Evolutionary conservation across 805 yeast species (phyloP).

Genomic region (Candida nanaspora): DNA sequence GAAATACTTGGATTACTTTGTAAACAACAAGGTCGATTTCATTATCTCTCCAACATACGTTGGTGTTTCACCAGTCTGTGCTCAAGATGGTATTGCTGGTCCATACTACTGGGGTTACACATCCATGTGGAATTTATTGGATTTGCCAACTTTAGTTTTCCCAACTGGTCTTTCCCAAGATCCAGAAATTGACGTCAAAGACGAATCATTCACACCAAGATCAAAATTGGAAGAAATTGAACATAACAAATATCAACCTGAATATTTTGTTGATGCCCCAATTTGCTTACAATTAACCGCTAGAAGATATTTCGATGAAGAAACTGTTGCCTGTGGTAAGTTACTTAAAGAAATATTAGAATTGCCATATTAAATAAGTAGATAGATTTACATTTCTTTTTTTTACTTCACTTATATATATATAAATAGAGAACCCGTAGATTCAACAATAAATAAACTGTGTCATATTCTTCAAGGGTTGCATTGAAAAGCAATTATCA

Average conservation of each 20-base stretch:
- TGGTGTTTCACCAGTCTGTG: constrained; percentile 66
- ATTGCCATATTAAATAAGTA: not conserved
- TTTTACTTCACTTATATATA: not conserved
- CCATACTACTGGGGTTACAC: constrained; percentile 79
- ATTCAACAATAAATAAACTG: too few relatives aligned
- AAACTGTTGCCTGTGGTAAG: constrained; percentile 33
- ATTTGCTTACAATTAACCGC: constrained; percentile 47
- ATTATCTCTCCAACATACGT: constrained; percentile 62
- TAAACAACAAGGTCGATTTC: constrained; percentile 52
- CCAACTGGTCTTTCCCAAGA: constrained; percentile 60
- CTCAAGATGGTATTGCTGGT: constrained; percentile 31
- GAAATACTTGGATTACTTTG: constrained; percentile 47
- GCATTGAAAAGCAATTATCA: too few relatives aligned
- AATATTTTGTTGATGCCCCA: constrained; percentile 44
- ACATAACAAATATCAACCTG: constrained; percentile 39
- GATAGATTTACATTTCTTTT: not conserved
- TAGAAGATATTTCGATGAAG: constrained; percentile 51
- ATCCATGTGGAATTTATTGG: constrained; percentile 63
- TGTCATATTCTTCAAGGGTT: too few relatives aligned
- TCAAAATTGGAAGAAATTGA: constrained; percentile 42
- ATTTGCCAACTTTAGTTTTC: constrained; percentile 58
- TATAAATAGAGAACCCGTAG: too few relatives aligned
- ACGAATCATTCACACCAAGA: constrained; percentile 32
- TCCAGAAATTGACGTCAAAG: constrained; percentile 40
- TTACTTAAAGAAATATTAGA: constrained; percentile 19